Conservation (phyloP, 2,329 filamentous ascomycete genomes). For the Beauveria scarabaeidicola region DNA sequence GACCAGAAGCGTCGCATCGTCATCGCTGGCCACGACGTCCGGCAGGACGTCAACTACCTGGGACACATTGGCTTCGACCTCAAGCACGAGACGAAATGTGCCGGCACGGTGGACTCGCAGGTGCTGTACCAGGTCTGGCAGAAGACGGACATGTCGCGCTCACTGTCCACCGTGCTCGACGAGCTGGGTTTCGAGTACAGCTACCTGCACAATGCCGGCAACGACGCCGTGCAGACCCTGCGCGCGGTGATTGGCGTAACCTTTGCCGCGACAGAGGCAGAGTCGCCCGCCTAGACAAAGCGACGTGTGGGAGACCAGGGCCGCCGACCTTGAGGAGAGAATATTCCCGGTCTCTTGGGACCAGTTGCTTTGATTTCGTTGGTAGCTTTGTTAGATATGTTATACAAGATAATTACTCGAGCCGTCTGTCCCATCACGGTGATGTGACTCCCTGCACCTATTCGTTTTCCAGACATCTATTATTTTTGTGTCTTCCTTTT, state of each 20-base stretch:
- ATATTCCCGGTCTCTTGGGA: not conserved
- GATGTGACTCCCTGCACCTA: not conserved
- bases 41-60: slow-evolving; percentile 61
- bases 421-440: not conserved
- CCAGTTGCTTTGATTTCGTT: not conserved
- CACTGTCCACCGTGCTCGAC: slow-evolving; percentile 52
- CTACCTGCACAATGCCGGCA: slow-evolving; percentile 79
- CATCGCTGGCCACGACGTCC: slow-evolving; percentile 69
- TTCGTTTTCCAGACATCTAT: not conserved
- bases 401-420: not conserved
- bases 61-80: slow-evolving; percentile 55
- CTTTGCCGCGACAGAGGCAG: slow-evolving; percentile 17
- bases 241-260: slow-evolving; percentile 55
- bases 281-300: slow-evolving; percentile 1
- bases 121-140: slow-evolving; percentile 58
- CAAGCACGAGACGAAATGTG: slow-evolving; percentile 38
- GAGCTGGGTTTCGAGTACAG: slow-evolving; percentile 54
- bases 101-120: slow-evolving; percentile 65
- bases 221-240: slow-evolving; percentile 75
- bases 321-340: slow-evolving; percentile 2
- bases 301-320: not conserved
- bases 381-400: slow-evolving; percentile 1
- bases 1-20: slow-evolving; percentile 46
- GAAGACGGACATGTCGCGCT: slow-evolving; percentile 41
- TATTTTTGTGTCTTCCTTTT: not conserved